Percentiles rank a stretch among this genome's conserved stretches.
These are phyloP conservation scores for Myriosclerotinia curreyana DNA, from an alignment of 2,329 filamentous ascomycete species.

Conservation along the genomic window DNA sequence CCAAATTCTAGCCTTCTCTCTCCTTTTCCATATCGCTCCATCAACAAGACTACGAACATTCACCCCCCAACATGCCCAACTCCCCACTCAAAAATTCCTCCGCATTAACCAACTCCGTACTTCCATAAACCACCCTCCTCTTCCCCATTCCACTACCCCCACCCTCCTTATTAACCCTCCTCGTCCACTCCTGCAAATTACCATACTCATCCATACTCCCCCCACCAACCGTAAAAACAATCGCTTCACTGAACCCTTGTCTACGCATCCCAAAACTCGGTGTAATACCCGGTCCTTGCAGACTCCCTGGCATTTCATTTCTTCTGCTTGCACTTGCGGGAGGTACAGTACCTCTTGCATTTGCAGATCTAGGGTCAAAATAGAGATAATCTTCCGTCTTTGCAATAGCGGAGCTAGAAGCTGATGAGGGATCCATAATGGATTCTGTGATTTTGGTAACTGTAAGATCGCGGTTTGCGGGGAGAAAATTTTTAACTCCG, in stretches of 20 bases:
- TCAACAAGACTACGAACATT: slow-evolving; percentile 36
- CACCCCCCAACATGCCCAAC: slow-evolving; percentile 59
- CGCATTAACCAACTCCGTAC: slow-evolving; percentile 76
- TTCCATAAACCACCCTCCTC: slow-evolving; percentile 87
- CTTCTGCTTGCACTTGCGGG: slow-evolving; percentile 63
- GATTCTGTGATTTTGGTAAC: slow-evolving; percentile 98
- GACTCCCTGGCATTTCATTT: slow-evolving; percentile 44
- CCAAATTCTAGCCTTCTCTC: not conserved
- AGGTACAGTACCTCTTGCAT: slow-evolving; percentile 87
- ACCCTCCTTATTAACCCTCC: slow-evolving; percentile 56
- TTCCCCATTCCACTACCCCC: slow-evolving; percentile 57
- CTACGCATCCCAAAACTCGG: slow-evolving; percentile 88
- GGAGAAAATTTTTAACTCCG: slow-evolving; percentile 97
- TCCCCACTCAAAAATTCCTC: slow-evolving; percentile 63
- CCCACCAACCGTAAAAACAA: slow-evolving; percentile 93
- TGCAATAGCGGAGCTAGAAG: slow-evolving; percentile 85
- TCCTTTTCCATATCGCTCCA: not conserved
- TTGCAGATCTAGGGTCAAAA: slow-evolving; percentile 91
- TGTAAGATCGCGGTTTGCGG: slow-evolving; percentile 89
- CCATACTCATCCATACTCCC: slow-evolving; percentile 99
- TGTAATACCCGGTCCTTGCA: slow-evolving; percentile 60
- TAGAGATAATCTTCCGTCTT: slow-evolving; percentile 97
- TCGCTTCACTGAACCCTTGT: slow-evolving; percentile 84
- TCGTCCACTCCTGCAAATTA: slow-evolving; percentile 94
- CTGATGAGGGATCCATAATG: slow-evolving; percentile 91